Evolutionary conservation across 345 rosid genomes (phyloP), one percentile per base, ranked within the genome.

Genomic region (Eucalyptus regnans): DNA sequence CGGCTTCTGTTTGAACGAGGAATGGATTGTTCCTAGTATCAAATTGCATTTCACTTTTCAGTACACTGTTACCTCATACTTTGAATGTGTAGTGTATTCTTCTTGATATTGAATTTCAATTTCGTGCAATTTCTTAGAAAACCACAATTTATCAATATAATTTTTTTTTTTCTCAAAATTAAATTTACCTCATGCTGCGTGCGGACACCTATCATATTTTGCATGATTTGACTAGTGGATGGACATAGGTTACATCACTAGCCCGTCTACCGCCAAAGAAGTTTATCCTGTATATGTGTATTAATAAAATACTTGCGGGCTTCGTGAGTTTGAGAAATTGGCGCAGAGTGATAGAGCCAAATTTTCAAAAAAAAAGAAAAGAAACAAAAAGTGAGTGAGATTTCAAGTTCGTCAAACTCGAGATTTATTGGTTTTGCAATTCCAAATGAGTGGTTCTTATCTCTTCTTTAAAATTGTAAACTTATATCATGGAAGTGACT

Each of bases 381-480:
- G 4, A 51, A 51, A 17, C 56, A 51, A 17, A 25, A 58, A 25
- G 66, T 27, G 41, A 37, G 3, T n/a, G n/a, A 25, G 14, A 58
- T 25, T 25, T 58, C n/a, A 58, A 58, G 1, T 25, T 11, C 7
- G 4, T 58, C n/a, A 25, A 58, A 27, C 7, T 58, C 66, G 7
- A 58, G 66, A 58, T 10, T 25, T 1, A 11, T 58, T 58, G 13
- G 4, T 62, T 62, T 62, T 62, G 33, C 31, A 62, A 29, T 0
- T 11, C 12, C 2, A 0, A 5, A 60, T 12, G 29, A 12, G 2
- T 60, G 31, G 6, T 27, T 60, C 15, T 1, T 2, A 0, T 4
- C 41, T 66, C 41, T 7, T 7, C 11, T 64, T 15, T 7, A 25
- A 29, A 62, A 27, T 64, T 64, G 20, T 64, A 62, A 27, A 25